phyloP scores from a whole-genome alignment of 1,139 yeast species.

The Candida gigantensis region DNA sequence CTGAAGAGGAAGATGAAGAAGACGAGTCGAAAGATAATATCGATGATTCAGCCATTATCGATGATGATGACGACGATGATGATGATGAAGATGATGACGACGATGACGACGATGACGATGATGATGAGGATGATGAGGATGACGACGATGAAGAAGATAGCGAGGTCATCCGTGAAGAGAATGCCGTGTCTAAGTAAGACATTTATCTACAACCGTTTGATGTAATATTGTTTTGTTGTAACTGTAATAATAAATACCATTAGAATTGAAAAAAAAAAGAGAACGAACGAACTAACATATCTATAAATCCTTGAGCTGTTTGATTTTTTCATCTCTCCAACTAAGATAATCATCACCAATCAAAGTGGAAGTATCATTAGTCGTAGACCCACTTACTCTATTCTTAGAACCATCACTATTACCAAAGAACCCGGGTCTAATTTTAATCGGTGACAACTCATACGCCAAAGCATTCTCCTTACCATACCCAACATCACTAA shows the following conservation, averaged over 20 bases:
- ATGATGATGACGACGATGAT: conserved; percentile 44
- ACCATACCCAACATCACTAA: conserved; percentile 7
- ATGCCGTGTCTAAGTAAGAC: not conserved
- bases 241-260: conserved; percentile 6
- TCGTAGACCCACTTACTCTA: conserved; percentile 24
- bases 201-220: not conserved
- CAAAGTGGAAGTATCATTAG: conserved; percentile 38
- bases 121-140: conserved; percentile 37
- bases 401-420: conserved; percentile 4
- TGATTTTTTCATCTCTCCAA: conserved; percentile 45
- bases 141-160: conserved; percentile 16
- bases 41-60: conserved; percentile 42
- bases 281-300: too few species aligned
- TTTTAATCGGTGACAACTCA: conserved; percentile 14
- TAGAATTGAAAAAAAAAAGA: conserved; percentile 4
- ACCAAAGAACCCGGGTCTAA: conserved; percentile 7
- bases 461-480: conserved; percentile 18
- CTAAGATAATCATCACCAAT: conserved; percentile 43
- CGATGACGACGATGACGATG: conserved; percentile 43
- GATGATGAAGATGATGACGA: conserved; percentile 51
- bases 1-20: conserved; percentile 80
- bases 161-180: conserved; percentile 19
- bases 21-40: conserved; percentile 39
- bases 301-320: conserved; percentile 26
- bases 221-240: conserved; percentile 1